These are phyloP conservation scores for Verticillium tricorpus DNA, from an alignment of 2,329 filamentous ascomycete species.

Conservation along the genomic window DNA sequence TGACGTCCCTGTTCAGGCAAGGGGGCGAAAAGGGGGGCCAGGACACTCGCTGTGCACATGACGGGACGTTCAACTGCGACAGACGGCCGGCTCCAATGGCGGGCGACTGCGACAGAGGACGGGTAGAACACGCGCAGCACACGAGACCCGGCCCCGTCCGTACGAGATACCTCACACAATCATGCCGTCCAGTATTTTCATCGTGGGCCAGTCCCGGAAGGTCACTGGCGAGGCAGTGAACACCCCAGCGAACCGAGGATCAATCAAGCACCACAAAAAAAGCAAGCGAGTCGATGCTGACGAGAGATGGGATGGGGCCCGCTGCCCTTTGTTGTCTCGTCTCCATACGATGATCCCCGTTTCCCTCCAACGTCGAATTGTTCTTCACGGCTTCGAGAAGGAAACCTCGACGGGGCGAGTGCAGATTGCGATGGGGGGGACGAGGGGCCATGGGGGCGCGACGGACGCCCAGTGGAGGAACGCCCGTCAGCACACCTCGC, in stretches of 20 bases:
- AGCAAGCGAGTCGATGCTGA: neutral
- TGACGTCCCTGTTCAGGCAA: neutral
- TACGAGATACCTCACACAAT: neutral
- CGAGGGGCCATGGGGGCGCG: neutral
- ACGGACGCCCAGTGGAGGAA: neutral
- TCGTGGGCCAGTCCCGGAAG: too few species aligned
- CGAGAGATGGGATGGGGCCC: neutral
- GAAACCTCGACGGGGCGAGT: neutral
- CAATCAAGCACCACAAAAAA: too few species aligned
- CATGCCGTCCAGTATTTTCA: neutral
- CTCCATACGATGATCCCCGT: neutral
- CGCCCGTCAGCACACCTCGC: neutral
- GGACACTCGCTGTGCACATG: too few species aligned
- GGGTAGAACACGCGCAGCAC: neutral
- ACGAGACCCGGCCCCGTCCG: neutral
- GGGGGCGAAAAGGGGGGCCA: neutral
- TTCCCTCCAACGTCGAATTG: neutral
- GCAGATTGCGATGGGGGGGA: neutral
- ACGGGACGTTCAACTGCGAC: neutral
- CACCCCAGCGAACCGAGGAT: too few species aligned
- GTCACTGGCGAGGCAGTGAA: too few species aligned
- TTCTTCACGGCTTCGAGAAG: neutral
- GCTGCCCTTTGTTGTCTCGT: neutral
- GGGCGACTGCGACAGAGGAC: too few species aligned
- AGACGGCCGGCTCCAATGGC: neutral